phyloP scores from a whole-genome alignment of 176 grass and related monocot species.

The Raddia guianensis region DNA sequence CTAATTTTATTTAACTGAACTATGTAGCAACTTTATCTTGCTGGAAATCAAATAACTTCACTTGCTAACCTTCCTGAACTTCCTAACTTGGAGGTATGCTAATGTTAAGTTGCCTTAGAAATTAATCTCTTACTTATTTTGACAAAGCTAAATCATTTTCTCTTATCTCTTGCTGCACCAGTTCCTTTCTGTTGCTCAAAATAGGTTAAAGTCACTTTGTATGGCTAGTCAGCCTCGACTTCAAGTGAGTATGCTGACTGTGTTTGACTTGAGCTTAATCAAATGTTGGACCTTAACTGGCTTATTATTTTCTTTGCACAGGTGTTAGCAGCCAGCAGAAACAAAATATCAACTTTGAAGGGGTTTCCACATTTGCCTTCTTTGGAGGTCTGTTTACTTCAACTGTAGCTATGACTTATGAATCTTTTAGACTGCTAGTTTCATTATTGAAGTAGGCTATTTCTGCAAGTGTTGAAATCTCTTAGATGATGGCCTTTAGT shows the following conservation, averaged over 20 bases:
- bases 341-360: slow-evolving; percentile 95
- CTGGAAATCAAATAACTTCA: slow-evolving; percentile 97
- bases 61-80: slow-evolving; percentile 79
- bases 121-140: slow-evolving; percentile 35
- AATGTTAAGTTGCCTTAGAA: slow-evolving; percentile 38
- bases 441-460: slow-evolving; percentile 20
- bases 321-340: slow-evolving; percentile 94
- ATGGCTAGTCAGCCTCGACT: slow-evolving; percentile 90
- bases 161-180: slow-evolving; percentile 56
- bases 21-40: slow-evolving; percentile 98
- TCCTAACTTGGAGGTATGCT: slow-evolving; percentile 95
- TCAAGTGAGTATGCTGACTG: slow-evolving; percentile 62
- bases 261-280: slow-evolving; percentile 23
- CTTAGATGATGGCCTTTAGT: slow-evolving; percentile 6
- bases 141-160: slow-evolving; percentile 23
- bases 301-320: slow-evolving; percentile 36
- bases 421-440: slow-evolving; percentile 17
- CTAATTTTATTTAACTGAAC: slow-evolving; percentile 45
- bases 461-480: neutral
- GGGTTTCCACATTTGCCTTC: slow-evolving; percentile 86
- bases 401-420: slow-evolving; percentile 19
- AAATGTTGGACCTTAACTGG: slow-evolving; percentile 33
- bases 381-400: slow-evolving; percentile 67
- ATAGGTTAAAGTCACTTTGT: slow-evolving; percentile 81
- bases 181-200: slow-evolving; percentile 97